Evolutionary conservation across 345 rosid genomes (phyloP), one percentile per base, ranked within the genome.

Genomic region (Geranium brycei): DNA sequence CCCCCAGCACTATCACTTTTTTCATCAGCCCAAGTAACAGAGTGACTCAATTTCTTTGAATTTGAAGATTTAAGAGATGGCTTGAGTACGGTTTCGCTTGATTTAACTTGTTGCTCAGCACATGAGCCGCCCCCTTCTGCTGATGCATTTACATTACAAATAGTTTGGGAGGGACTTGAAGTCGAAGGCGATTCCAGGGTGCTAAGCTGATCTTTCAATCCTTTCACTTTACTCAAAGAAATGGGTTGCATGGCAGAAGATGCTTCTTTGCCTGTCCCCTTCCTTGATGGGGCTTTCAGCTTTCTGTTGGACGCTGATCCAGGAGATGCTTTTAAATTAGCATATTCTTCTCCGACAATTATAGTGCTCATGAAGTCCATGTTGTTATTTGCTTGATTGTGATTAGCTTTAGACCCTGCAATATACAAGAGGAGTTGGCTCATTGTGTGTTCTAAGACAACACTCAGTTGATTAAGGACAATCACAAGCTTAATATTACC

Each of bases 1-100:
- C 59, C 47, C 62, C 63, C 75, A 31, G 69, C 69, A 64, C 68
- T 65, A 64, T 57, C 75, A 60, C 28, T 73, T 68, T 82, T 79
- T 75, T 83, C 81, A 80, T 89, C 97, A 58, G 95, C 96, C 96
- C 97, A 92, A n/a, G 87, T 87, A 67, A 93, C 97, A 38, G 85
- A 79, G 41, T 65, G 83, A 40, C 57, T 66, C 17, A 71, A 69
- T 73, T 78, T 86, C 77, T 81, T 83, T 31, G 84, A 66, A 57
- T 77, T 77, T 41, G 84, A 68, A 61, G 74, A 69, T 81, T 81
- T 85, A 66, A 93, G 91, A 65, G 88, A 85, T 51, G 97, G 76
- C 71, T 80, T 88, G 63, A 72, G 80, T 61, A 73, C 57, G 16
- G 67, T 51, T 71, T 68, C 80, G 72, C 76, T 69, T 58, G 70